Evolutionary conservation across 495 filamentous ascomycete genomes (phyloP).

Genomic region (Lasiosphaeria miniovina): DNA sequence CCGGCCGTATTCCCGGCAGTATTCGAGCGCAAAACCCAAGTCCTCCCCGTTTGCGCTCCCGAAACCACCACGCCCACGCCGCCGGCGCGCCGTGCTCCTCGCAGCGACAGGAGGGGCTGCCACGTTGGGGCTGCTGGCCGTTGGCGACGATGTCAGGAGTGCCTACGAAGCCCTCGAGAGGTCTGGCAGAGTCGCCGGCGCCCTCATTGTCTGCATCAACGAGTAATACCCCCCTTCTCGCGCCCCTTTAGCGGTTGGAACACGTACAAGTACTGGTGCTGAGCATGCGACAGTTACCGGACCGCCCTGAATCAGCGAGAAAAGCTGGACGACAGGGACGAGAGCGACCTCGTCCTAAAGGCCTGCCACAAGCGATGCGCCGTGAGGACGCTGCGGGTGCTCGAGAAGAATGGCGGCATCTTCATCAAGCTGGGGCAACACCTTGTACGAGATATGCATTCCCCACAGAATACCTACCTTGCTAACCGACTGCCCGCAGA

Average conservation of each 20-base stretch:
- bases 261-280: conserved; percentile 1
- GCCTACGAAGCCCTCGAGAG: conserved; percentile 70
- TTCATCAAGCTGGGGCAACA: conserved; percentile 99
- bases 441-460: conserved; percentile 47
- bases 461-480: conserved; percentile 1
- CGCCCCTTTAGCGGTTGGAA: not conserved
- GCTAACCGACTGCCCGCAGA: conserved; percentile 37
- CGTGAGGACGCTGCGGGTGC: conserved; percentile 69
- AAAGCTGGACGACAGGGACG: conserved; percentile 53
- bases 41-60: conserved; percentile 7
- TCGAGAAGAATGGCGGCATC: conserved; percentile 95
- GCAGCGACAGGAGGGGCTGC: conserved; percentile 48
- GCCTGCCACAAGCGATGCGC: conserved; percentile 93
- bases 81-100: conserved; percentile 23
- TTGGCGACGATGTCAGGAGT: conserved; percentile 71
- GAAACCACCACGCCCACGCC: conserved; percentile 12
- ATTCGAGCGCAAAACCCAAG: conserved; percentile 21
- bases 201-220: conserved; percentile 79
- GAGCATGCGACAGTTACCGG: conserved; percentile 62
- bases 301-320: conserved; percentile 69
- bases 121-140: conserved; percentile 58
- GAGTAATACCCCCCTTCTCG: conserved; percentile 59
- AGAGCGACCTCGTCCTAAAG: conserved; percentile 64
- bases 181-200: conserved; percentile 72
- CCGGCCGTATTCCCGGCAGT: conserved; percentile 26